These are phyloP conservation scores for Dendrocalamus latiflorus DNA, from an alignment of 202 grass and related monocot genomes.

Conservation along the genomic window DNA sequence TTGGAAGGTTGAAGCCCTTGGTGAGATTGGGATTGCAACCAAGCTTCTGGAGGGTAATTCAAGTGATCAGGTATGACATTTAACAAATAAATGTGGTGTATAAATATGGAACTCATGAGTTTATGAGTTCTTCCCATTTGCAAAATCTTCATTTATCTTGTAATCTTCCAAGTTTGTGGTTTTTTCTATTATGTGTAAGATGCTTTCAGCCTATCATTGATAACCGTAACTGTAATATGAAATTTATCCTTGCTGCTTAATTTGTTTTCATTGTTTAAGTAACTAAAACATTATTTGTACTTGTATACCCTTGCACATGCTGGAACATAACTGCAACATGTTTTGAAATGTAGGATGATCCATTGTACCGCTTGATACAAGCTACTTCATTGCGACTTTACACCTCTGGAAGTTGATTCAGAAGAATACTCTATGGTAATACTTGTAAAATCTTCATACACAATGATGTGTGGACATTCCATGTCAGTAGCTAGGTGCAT, in stretches of 20 bases:
- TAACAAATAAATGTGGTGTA: background rate
- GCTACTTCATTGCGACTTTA: constrained; percentile 74
- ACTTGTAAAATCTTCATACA: constrained; percentile 18
- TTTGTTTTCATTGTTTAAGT: background rate
- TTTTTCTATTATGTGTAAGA: background rate
- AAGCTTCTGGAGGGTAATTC: constrained; percentile 76
- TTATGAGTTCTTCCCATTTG: background rate
- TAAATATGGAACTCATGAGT: background rate
- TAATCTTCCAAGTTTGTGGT: background rate
- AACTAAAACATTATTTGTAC: background rate
- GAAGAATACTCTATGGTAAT: constrained; percentile 85
- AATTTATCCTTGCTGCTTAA: constrained; percentile 21
- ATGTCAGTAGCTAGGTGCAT: background rate
- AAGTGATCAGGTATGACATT: constrained; percentile 50
- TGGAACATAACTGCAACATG: constrained; percentile 16
- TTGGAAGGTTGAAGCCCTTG: constrained; percentile 83
- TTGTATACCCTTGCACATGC: constrained; percentile 5
- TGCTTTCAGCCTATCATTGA: constrained; percentile 1
- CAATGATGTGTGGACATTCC: background rate
- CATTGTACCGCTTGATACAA: constrained; percentile 67
- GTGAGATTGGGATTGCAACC: constrained; percentile 94
- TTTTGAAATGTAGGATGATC: constrained; percentile 65
- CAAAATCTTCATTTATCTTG: background rate
- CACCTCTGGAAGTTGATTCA: constrained; percentile 62
- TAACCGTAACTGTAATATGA: background rate